Evolutionary conservation across 805 yeast species (phyloP), one percentile per base, ranked within the genome.

Genomic region (Saccharomycopsis capsularis): DNA sequence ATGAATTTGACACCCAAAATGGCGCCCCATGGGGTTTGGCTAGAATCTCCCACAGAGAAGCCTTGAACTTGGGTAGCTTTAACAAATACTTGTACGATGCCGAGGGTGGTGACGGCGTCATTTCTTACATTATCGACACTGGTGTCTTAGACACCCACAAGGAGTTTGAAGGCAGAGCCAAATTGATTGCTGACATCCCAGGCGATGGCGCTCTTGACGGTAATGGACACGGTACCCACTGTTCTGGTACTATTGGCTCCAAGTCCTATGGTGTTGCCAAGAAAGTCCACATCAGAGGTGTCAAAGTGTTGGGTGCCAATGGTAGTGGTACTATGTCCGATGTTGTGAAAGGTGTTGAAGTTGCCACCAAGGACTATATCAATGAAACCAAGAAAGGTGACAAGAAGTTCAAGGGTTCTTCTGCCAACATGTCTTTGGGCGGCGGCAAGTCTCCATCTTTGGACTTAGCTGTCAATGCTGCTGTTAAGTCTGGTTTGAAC

Each of bases 361-460:
- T 63, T 59, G 83, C 77, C 47, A 81, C 76, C 43, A 68, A 69
- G 54, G 62, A 72, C 36, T 82, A 77, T 64, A 44, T 60, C 38
- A 64, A 59, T 42, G 72, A 68, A 46, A 71, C 62, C 48, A 65
- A 67, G 55, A 58, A 65, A 32, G 59, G 59, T 46, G 63, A 65
- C 47, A 68, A 68, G 58, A 71, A 73, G 36, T 84, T 82, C 69
- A 85, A 85, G 65, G 93, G 93, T 55, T 82, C 93, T 34, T 79
- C 89, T 22, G 91, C 89, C 42, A 93, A 91, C 71, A 87, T 89
- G 91, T 89, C 96, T 15, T 73, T 90, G 52, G 96, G 96, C 60
- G 96, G 96, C 64, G 95, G 95, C 60, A 83, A 81, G 61, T 85
- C 96, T 2, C 85, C 88, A 44, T 81, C 95, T 6, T 76, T 90